Conservation (phyloP, 306 rosid genomes). For the Vigna nakashimae region DNA sequence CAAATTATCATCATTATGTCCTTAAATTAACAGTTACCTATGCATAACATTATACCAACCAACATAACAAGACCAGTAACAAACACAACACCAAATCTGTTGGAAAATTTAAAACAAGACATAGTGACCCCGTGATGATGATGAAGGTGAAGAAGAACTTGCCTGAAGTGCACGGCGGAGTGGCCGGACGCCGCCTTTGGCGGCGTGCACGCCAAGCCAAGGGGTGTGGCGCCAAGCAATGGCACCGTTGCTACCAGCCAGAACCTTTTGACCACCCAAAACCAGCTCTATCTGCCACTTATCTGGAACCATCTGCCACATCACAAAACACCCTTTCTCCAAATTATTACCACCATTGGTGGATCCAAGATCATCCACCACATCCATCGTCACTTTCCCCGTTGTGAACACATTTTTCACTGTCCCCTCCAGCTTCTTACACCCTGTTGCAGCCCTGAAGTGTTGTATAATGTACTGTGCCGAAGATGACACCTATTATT, state of each 20-base stretch:
- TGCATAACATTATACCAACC: conserved; percentile 12
- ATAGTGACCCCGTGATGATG: not conserved
- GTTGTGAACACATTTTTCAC: conserved; percentile 77
- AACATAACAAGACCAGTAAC: not conserved
- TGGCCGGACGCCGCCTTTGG: conserved; percentile 87
- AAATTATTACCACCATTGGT: conserved; percentile 50
- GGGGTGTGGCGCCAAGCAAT: conserved; percentile 98
- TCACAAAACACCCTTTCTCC: conserved; percentile 87
- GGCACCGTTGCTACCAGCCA: conserved; percentile 85
- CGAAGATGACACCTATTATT: conserved; percentile 72
- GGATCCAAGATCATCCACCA: conserved; percentile 69
- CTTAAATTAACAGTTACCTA: conserved; percentile 19
- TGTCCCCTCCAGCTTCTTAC: conserved; percentile 83
- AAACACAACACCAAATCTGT: conserved; percentile 30
- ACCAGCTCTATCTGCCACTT: conserved; percentile 93
- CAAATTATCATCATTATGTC: conserved; percentile 23
- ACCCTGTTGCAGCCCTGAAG: conserved; percentile 88
- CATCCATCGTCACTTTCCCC: conserved; percentile 82
- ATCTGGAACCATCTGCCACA: conserved; percentile 97
- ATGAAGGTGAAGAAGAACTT: conserved; percentile 31
- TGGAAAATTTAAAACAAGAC: conserved; percentile 26
- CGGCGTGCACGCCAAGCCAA: conserved; percentile 91
- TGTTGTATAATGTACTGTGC: conserved; percentile 89
- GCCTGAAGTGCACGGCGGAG: conserved; percentile 96
- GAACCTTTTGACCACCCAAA: conserved; percentile 74